These are phyloP conservation scores for Rhynchospora tenuis DNA, from an alignment of 176 grass and related monocot genomes.

Conservation along the genomic window DNA sequence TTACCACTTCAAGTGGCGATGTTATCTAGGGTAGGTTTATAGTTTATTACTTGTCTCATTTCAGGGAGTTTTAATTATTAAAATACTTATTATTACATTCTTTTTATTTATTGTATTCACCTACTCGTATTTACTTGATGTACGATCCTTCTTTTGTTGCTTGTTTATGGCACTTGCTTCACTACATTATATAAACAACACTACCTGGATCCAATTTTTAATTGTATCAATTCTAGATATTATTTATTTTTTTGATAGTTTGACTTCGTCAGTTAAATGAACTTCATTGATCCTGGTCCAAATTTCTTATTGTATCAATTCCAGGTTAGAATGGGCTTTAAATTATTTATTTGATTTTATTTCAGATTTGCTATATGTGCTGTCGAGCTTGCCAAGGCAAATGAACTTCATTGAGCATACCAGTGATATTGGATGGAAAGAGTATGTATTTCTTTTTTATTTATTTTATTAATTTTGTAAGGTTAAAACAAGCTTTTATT, in stretches of 20 bases:
- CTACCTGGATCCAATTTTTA: not conserved
- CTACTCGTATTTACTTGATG: not conserved
- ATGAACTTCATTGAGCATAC: slow-evolving; percentile 97
- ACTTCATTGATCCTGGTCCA: no score
- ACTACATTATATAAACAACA: not conserved
- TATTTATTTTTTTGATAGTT: not conserved
- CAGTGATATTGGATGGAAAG: slow-evolving; percentile 99
- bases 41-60: not conserved
- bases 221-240: not conserved
- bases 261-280: not conserved
- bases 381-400: slow-evolving; percentile 77
- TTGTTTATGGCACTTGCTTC: not conserved
- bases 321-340: not conserved
- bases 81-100: slow-evolving; percentile 11
- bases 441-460: slow-evolving; percentile 45
- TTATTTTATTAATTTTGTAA: slow-evolving; percentile 1
- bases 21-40: not conserved
- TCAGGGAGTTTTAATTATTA: not conserved
- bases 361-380: slow-evolving; percentile 68
- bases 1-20: not conserved
- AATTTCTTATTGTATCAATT: no score
- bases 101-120: not conserved
- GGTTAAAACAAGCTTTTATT: not conserved
- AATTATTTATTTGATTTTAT: slow-evolving; percentile 12
- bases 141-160: not conserved